These are phyloP conservation scores for Trypanosoma melophagium DNA, from an alignment of 208 protist genomes.

Conservation along the genomic window DNA sequence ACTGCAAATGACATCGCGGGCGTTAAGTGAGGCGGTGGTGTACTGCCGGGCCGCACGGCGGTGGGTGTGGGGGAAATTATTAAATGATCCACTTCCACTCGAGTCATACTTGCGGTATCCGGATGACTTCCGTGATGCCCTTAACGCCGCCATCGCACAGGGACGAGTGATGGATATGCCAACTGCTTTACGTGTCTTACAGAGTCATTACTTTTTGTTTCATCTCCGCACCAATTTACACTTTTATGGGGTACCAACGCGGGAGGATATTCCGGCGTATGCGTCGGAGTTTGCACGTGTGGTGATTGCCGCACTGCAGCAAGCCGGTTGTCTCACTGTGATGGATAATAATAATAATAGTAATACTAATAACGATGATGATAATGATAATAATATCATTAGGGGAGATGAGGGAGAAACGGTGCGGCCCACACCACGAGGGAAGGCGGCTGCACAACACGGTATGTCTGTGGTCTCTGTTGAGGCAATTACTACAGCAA, in stretches of 20 bases:
- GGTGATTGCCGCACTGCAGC: conserved; percentile 52
- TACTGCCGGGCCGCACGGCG: conserved; percentile 63
- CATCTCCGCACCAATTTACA: conserved; percentile 71
- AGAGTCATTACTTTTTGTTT: conserved; percentile 83
- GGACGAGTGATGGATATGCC: conserved; percentile 50
- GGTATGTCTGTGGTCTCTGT: conserved; percentile 59
- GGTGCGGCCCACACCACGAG: conserved; percentile 54
- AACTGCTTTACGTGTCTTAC: conserved; percentile 72
- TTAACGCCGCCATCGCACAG: conserved; percentile 78
- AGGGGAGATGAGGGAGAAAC: conserved; percentile 44
- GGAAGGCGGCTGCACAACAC: conserved; percentile 60
- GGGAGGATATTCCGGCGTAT: conserved; percentile 66
- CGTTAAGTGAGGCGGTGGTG: conserved; percentile 61
- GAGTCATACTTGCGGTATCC: conserved; percentile 80
- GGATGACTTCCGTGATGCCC: conserved; percentile 70
- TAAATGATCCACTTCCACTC: conserved; percentile 82
- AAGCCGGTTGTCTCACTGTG: conserved; percentile 52
- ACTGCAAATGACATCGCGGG: conserved; percentile 79
- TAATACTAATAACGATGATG: conserved; percentile 7
- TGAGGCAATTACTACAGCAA: conserved; percentile 40
- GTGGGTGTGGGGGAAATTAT: conserved; percentile 65
- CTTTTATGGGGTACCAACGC: conserved; percentile 77
- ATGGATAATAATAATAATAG: neutral
- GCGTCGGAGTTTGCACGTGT: conserved; percentile 69
- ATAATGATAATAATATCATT: conserved; percentile 24